Evolutionary conservation across 164 flowering plant species (phyloP), one percentile per base, ranked within the genome.

Genomic region (Vitis rotundifolia): DNA sequence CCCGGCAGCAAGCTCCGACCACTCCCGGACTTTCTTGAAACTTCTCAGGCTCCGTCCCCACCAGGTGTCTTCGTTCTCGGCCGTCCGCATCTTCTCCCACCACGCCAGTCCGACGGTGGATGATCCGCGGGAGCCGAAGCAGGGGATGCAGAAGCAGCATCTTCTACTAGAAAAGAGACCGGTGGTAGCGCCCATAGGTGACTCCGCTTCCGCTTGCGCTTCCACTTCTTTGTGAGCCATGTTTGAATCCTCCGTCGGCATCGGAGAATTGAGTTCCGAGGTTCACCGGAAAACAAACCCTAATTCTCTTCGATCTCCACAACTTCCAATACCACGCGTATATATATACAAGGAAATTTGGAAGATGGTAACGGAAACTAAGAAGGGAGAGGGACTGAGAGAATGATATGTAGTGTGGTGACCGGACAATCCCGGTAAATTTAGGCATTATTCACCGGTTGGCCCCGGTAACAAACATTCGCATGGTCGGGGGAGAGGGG

Each of bases 1-100:
- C 0, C 95, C 97, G n/a, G 97, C 95, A 59, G 83, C 88, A 69
- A 91, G 66, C 79, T 93, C 97, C 66, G 97, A 91, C 92, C 90
- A 88, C 73, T 91, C 93, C 1, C 94, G 82, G 54, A 91, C 51
- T 73, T 75, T 84, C 80, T 58, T 78, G 55, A 87, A 6, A 31
- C 44, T 31, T 4, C 44, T 31, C 44, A 8, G 1, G 83, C 80
- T 15, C 56, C 58, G 12, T 81, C 22, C 29, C 86, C 85, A 84
- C 84, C 85, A 79, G 16, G 67, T 61, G 16, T 61, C 79, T 14
- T 64, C 76, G 47, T 48, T 29, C 3, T 72, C 78, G 2, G 62
- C 64, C 66, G 73, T 5, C 49, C 61, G 72, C 28, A 80, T 22
- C 31, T 78, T 80, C 49, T 80, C 73, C 87, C 86, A 85, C 74